Conservation (phyloP, 306 rosid genomes). For the Cucurbita moschata region DNA sequence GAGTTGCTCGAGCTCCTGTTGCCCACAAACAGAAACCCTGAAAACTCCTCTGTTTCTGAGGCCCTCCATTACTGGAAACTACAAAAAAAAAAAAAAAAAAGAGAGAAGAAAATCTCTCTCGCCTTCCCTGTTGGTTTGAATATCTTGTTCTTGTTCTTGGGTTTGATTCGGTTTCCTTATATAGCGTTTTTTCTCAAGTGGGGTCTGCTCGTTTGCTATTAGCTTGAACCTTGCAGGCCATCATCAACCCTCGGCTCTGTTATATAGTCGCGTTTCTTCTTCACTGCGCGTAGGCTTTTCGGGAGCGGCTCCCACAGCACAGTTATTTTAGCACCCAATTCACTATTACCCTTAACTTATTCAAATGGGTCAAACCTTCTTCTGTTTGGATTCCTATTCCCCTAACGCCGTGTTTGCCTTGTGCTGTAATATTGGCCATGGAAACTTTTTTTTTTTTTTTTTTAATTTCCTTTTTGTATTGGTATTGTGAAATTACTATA, state of each 20-base stretch:
- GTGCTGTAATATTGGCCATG: not conserved
- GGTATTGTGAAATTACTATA: no score
- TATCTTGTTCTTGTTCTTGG: not conserved
- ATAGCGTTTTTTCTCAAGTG: not conserved
- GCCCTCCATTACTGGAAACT: constrained; percentile 9
- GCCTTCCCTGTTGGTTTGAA: not conserved
- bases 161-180: not conserved
- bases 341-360: not conserved
- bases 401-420: not conserved
- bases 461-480: no score
- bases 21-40: constrained; percentile 29
- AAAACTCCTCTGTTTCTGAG: constrained; percentile 13
- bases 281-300: not conserved
- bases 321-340: not conserved
- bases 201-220: not conserved
- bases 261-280: not conserved
- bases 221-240: not conserved
- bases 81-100: not conserved
- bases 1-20: constrained; percentile 42
- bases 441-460: no score
- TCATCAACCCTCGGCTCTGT: not conserved
- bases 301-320: not conserved
- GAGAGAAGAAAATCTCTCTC: not conserved
- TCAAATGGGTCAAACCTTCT: not conserved
- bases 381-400: not conserved